A percentile compares a stretch with the other conserved stretches of the same genome.
Conservation (phyloP, 1,284 basidiomycete genomes). For the Ceratorhiza oryzae-sativae region DNA sequence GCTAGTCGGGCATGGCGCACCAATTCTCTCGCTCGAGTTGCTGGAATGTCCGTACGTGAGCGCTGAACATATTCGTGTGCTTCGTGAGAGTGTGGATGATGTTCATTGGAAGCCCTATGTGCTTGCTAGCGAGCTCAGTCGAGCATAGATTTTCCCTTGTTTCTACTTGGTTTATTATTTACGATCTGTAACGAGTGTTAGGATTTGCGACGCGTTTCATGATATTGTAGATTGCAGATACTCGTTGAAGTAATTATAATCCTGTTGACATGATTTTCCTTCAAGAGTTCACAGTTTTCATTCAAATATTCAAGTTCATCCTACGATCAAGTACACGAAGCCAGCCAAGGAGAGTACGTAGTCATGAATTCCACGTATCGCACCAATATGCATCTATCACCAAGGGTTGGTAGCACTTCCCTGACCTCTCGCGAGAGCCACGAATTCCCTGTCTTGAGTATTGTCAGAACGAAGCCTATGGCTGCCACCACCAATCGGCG, state of each 20-base stretch:
- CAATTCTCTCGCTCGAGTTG: conserved; percentile 26
- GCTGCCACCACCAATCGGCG: conserved; percentile 55
- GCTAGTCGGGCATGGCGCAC: conserved; percentile 15
- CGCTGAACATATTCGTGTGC: conserved; percentile 18
- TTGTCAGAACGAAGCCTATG: conserved; percentile 57
- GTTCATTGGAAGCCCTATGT: conserved; percentile 31
- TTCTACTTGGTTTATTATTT: background rate
- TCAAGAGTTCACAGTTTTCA: too few relatives aligned
- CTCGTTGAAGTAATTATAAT: background rate
- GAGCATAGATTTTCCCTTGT: background rate
- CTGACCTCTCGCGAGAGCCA: background rate
- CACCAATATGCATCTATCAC: background rate
- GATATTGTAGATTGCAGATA: background rate
- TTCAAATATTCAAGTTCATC: background rate
- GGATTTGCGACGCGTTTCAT: background rate
- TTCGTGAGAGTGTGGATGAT: conserved; percentile 34
- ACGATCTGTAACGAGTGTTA: background rate
- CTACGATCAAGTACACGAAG: too few relatives aligned
- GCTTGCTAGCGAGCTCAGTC: background rate
- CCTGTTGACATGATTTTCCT: background rate
- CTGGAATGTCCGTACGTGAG: conserved; percentile 34
- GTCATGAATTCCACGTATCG: too few relatives aligned
- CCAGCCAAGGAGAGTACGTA: too few relatives aligned
- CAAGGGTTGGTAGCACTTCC: background rate
- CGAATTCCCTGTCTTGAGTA: conserved; percentile 56